Percentiles rank a stretch among this genome's conserved stretches.
These are phyloP conservation scores for Colletotrichum graminicola DNA, from an alignment of 2,329 filamentous ascomycete genomes.

Conservation along the genomic window DNA sequence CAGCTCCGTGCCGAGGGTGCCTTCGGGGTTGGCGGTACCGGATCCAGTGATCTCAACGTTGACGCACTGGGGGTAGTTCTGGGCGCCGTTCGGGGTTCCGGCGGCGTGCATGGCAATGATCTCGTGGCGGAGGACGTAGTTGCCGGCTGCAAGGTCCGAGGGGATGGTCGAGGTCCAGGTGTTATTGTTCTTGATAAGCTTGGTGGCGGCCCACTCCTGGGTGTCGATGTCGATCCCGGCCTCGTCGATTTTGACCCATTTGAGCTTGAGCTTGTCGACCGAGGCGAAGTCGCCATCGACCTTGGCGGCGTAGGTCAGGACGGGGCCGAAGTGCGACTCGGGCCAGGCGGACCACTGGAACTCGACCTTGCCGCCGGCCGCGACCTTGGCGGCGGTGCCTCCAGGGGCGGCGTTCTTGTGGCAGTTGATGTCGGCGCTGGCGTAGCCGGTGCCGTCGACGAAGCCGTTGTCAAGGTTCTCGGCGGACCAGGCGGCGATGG, in stretches of 20 bases:
- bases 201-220: constrained; percentile 52
- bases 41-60: constrained; percentile 60
- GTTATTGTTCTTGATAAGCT: constrained; percentile 57
- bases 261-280: constrained; percentile 64
- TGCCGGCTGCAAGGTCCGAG: constrained; percentile 49
- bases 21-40: constrained; percentile 50
- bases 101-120: constrained; percentile 64
- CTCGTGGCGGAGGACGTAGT: constrained; percentile 65
- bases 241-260: constrained; percentile 74
- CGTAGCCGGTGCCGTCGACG: constrained; percentile 57
- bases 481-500: constrained; percentile 55
- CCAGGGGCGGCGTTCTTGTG: constrained; percentile 57
- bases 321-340: constrained; percentile 61
- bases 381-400: constrained; percentile 52
- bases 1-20: constrained; percentile 49
- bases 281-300: constrained; percentile 68
- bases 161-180: constrained; percentile 52
- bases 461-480: constrained; percentile 63
- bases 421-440: constrained; percentile 59
- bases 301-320: constrained; percentile 73
- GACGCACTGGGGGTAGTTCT: constrained; percentile 65
- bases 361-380: constrained; percentile 56
- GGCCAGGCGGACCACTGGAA: constrained; percentile 59
- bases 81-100: constrained; percentile 58
- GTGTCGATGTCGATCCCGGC: constrained; percentile 62